A percentile compares a stretch with the other conserved stretches of the same genome.
phyloP scores from a whole-genome alignment of 2,329 filamentous ascomycete genomes.

The Botrytis tulipae region DNA sequence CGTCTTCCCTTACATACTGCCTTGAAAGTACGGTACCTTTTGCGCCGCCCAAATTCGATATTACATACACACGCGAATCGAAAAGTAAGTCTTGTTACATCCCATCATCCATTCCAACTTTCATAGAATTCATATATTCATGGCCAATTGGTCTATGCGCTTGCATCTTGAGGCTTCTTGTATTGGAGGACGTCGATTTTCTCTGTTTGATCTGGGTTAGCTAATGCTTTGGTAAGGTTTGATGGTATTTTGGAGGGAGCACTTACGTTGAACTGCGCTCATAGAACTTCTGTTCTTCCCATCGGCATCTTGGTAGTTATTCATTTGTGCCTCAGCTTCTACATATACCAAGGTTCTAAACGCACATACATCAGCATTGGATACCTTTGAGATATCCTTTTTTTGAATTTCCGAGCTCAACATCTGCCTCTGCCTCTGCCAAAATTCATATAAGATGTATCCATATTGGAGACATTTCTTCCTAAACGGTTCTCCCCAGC shows the following conservation, averaged over 20 bases:
- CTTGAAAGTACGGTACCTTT: slow-evolving; percentile 2
- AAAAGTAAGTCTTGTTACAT: slow-evolving; percentile 16
- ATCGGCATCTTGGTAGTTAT: slow-evolving; percentile 64
- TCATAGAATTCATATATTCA: slow-evolving; percentile 2
- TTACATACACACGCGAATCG: slow-evolving; percentile 5
- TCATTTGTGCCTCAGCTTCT: slow-evolving; percentile 76
- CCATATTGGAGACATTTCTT: neutral
- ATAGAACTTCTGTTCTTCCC: slow-evolving; percentile 64
- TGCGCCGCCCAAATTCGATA: slow-evolving; percentile 7
- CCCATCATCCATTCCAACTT: slow-evolving; percentile 6
- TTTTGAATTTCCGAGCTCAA: neutral
- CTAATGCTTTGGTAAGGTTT: neutral
- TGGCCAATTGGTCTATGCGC: slow-evolving; percentile 10
- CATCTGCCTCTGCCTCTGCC: neutral
- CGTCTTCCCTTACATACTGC: neutral
- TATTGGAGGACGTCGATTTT: slow-evolving; percentile 24
- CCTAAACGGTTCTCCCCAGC: neutral
- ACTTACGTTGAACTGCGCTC: slow-evolving; percentile 74
- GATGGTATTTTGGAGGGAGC: neutral
- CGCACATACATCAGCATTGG: slow-evolving; percentile 20
- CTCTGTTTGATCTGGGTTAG: slow-evolving; percentile 18
- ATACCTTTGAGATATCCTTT: neutral
- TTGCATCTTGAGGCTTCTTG: slow-evolving; percentile 3
- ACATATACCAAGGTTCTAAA: slow-evolving; percentile 73
- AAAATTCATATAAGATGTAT: neutral